Base-by-base conservation (phyloP, 768 basidiomycete genomes). In the Suillus ampliporus region DNA sequence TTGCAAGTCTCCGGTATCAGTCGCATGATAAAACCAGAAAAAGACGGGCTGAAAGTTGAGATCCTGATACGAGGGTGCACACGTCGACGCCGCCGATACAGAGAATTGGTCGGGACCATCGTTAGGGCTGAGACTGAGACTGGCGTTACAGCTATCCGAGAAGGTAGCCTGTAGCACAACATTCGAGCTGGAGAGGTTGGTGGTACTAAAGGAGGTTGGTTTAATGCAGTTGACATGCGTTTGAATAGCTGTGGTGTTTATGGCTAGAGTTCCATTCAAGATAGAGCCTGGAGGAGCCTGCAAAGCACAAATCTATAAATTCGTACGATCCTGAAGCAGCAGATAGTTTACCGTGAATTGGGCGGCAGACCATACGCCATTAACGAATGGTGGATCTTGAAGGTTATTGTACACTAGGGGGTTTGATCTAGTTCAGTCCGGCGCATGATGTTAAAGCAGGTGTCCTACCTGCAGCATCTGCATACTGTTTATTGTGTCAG, bases 11-110 rank as follows among this genome's bases (percentile, higher is more conserved):
- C 72, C 67, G 53, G 69, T 67, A 19, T 65, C 56, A 37, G 64
- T 65, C 7, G 60, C 61, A 58, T 83, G 77, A 70, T 80, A 89
- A 70, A 72, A 89, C 88, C 89, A 91, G 67, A 90, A 91, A 76
- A 90, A 81, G 47, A 90, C 86, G 9, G 89, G 87, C 40, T 79
- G 82, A 62, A 81, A 80, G 26, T 67, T 64, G 35, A 81, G 74
- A 41, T 76, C 66, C 35, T 80, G 61, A 38, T 75, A 67, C 5
- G 71, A 47, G 65, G 62, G 38, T 54, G 67, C 62, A 62, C 77
- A 72, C 67, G 76, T 74, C 57, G 76, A 64, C 10, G 78, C 65
- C 2, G 80, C 78, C 21, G 74, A 56, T 4, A 85, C 86, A 48
- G 82, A 83, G 66, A 83, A 88, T 69, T 87, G 87, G 60, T 78